These are phyloP conservation scores for Botrytis fabae DNA, from an alignment of 2,329 filamentous ascomycete genomes.

Conservation along the genomic window DNA sequence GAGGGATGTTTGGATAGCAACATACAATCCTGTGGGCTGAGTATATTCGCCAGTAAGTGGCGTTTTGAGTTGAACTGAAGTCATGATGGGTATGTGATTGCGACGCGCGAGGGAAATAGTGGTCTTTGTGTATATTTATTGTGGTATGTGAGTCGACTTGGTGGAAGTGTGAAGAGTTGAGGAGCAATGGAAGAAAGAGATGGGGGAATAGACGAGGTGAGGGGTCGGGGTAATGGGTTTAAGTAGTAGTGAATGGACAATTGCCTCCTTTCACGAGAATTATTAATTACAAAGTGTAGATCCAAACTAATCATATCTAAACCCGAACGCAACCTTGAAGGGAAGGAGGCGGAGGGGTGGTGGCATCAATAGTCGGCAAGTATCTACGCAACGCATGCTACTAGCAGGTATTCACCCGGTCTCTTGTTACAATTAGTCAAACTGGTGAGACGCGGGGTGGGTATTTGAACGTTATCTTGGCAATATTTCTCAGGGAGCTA, in stretches of 20 bases:
- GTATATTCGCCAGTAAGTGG: slow-evolving; percentile 40
- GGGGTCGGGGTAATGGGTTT: slow-evolving; percentile 17
- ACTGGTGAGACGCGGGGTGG: slow-evolving; percentile 3
- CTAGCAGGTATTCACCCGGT: not conserved
- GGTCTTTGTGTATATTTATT: not conserved
- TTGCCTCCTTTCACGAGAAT: not conserved
- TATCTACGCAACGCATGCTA: not conserved
- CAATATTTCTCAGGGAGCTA: not conserved
- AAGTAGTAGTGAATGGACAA: slow-evolving; percentile 1
- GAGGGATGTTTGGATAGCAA: slow-evolving; percentile 5
- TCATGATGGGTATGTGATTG: slow-evolving; percentile 31
- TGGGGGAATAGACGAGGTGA: not conserved
- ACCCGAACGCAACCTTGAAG: not conserved
- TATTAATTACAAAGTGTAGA: not conserved
- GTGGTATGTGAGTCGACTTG: not conserved
- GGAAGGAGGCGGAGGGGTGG: not conserved
- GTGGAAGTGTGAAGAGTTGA: not conserved
- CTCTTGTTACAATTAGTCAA: not conserved
- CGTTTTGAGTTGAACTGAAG: slow-evolving; percentile 36
- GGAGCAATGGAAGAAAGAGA: not conserved
- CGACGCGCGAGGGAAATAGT: not conserved
- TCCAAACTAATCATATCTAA: not conserved
- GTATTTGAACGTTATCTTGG: not conserved
- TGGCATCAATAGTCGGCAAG: not conserved
- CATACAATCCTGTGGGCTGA: slow-evolving; percentile 47